Evolutionary conservation across 2,329 filamentous ascomycete genomes (phyloP).

Genomic region (Clarireedia homoeocarpa): DNA sequence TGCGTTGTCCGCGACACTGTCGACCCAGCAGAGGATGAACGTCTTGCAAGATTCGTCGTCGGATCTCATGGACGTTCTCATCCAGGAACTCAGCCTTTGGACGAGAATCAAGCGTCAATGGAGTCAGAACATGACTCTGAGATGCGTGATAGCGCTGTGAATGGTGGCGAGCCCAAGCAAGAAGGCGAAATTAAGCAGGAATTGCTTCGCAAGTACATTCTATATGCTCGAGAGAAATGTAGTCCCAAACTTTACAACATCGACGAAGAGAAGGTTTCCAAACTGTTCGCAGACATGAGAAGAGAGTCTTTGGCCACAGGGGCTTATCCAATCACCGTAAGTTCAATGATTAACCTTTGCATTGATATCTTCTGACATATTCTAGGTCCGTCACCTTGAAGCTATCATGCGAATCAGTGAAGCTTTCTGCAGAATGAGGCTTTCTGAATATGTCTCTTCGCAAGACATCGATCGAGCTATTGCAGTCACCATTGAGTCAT

Average conservation of each 20-base stretch:
- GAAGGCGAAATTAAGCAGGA: constrained; percentile 81
- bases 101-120: constrained; percentile 46
- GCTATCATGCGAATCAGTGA: constrained; percentile 95
- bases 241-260: constrained; percentile 93
- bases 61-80: constrained; percentile 90
- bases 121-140: constrained; percentile 53
- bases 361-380: not conserved
- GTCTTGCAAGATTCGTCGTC: constrained; percentile 89
- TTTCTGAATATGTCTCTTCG: constrained; percentile 89
- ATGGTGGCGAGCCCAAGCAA: constrained; percentile 40
- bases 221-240: constrained; percentile 86
- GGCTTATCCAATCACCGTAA: constrained; percentile 94
- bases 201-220: constrained; percentile 88
- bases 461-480: constrained; percentile 96
- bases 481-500: constrained; percentile 91
- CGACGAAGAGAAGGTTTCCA: constrained; percentile 92
- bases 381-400: constrained; percentile 88
- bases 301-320: constrained; percentile 87
- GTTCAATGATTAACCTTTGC: constrained; percentile 29
- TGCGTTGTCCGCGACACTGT: constrained; percentile 95
- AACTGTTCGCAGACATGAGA: constrained; percentile 93
- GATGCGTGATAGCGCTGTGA: constrained; percentile 31
- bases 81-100: constrained; percentile 45
- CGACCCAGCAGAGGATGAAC: constrained; percentile 85
- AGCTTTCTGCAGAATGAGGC: constrained; percentile 91